A percentile compares a stretch with the other conserved stretches of the same genome.
phyloP scores from a whole-genome alignment of 306 rosid genomes.

The Prunus armeniaca region DNA sequence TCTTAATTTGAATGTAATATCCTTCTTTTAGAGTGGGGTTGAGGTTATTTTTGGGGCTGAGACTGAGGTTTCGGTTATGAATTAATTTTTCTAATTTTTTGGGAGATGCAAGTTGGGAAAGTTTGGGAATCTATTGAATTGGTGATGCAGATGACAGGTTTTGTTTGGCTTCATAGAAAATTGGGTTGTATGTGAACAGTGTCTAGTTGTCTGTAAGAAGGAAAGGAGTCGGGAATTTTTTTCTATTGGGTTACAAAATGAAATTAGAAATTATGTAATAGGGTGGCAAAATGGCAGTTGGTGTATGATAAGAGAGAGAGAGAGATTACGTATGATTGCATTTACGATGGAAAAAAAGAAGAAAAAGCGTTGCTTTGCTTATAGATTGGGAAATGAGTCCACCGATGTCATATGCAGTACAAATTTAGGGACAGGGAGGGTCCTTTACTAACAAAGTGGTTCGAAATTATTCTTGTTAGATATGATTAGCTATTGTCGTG shows the following conservation, averaged over 20 bases:
- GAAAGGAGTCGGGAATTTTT: not conserved
- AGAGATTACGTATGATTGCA: not conserved
- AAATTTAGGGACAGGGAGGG: not conserved
- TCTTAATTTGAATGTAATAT: not conserved
- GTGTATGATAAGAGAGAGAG: not conserved
- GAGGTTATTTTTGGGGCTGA: constrained; percentile 11
- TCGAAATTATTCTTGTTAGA: not conserved
- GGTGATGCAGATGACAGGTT: not conserved
- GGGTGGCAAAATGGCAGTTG: not conserved
- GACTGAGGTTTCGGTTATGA: not conserved
- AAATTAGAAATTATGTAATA: not conserved
- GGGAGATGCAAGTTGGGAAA: not conserved
- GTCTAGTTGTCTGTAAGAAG: not conserved
- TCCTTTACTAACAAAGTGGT: not conserved
- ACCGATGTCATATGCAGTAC: not conserved
- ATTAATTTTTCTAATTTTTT: not conserved
- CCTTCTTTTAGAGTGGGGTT: not conserved
- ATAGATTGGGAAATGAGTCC: constrained; percentile 11
- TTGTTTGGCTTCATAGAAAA: not conserved
- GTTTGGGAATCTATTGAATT: constrained; percentile 7
- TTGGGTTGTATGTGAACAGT: not conserved
- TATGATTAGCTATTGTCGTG: not conserved
- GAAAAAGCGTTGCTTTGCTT: too few relatives aligned
- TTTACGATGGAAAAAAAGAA: not conserved
- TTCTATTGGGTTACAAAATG: not conserved